Evolutionary conservation across 345 rosid genomes (phyloP), one percentile per base, ranked within the genome.

Genomic region (Cardamine chenopodiifolia): DNA sequence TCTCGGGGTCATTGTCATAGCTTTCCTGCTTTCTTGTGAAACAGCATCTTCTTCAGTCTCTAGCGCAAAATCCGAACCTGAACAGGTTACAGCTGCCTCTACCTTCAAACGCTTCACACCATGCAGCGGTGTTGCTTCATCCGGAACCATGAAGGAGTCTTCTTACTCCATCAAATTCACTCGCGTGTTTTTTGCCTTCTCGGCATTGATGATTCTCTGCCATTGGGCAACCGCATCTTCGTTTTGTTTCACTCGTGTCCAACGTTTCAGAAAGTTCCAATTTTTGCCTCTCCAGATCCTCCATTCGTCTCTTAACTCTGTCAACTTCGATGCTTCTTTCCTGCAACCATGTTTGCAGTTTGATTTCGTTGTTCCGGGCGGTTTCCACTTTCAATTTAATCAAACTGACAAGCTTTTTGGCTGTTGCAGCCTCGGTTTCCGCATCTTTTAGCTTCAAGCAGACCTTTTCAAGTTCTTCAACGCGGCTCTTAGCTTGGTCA

Each of bases 41-140:
- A 28, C 66, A 8, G 56, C 7, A 17, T 74, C 80, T 52, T 70
- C 81, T 44, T 66, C 75, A 0, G 26, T 66, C 56, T 66, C 76
- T 50, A 7, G 22, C 20, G 25, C 58, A 3, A 57, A 71, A 61
- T 56, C 68, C 4, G 79, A 56, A 26, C 80, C 55, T 1, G 78
- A 71, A 50, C 62, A 49, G 6, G 76, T 64, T n/a, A 23, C 8
- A 54, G 76, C 57, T 8, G 72, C 23, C 45, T 83, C 83, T 40
- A 62, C 72, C 60, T 71, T 85, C 45, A 77, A 50, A 20, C 82
- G 86, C 75, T 83, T 85, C 37, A 66, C 71, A 5, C 40, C 63
- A 15, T 78, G 78, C 26, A 73, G 34, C 17, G 61, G 64, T 52
- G 73, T 59, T 58, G 49, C 35, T 50, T 78, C 77, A 14, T 71